Base-by-base conservation (phyloP, 495 filamentous ascomycete species). In the Ramalina intermedia region DNA sequence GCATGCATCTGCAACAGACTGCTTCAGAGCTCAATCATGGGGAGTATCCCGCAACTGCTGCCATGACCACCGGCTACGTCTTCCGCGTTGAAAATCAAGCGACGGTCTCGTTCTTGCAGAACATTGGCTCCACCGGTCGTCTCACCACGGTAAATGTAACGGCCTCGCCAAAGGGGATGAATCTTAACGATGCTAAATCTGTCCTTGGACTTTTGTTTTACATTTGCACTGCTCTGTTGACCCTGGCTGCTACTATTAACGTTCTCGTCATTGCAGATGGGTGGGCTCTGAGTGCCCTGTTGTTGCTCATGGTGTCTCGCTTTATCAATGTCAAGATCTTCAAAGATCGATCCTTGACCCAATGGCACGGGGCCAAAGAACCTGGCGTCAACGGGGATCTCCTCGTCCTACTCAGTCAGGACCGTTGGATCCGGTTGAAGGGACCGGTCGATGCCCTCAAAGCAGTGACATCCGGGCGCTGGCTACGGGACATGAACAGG, bases 1-100 rank as follows among this genome's bases (percentile, higher is more conserved):
- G 76, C 2, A 54, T 81, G 39, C 78, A 81, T 63, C 69, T 69
- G 43, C 75, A 81, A 52, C 78, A 81, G 53, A 57, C 65, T 4
- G 76, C 73, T 3, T 27, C 60, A 7, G 58, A 61, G 18, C 51
- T 68, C 24, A 66, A 63, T 55, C 39, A 51, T 48, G 66, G 63
- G 3, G 66, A 61, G 40, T 55, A 48, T 39, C 58, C 55, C 0
- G 49, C 57, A 4, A 48, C 41, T n/a, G 60, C 55, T 4, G 54
- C 54, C 8, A 40, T 62, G 59, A 68, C 51, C 23, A 63, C 54
- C 53, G 73, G 62, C 23, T 69, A 56, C 16, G 63, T 65, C 6
- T 70, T 75, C 43, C 60, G 63, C 13, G 64, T 80, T 43, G 69
- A 72, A 43, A 80, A 79, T 42, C 61, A 69, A 18, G 75, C 73